Evolutionary conservation across 768 basidiomycete species (phyloP), one percentile per base, ranked within the genome.

Genomic region (Boletus huronensis): DNA sequence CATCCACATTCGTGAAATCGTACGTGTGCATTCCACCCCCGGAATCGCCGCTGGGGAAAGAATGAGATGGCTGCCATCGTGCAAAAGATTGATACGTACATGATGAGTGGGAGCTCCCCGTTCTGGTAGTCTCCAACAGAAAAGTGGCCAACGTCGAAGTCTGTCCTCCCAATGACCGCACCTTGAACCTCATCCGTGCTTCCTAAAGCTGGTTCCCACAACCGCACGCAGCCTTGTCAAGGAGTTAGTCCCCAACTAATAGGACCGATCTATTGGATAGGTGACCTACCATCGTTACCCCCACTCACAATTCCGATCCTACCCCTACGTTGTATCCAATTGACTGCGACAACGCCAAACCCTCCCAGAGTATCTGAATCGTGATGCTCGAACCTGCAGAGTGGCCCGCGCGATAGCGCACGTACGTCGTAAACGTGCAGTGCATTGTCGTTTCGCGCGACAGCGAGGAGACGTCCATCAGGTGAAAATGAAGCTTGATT

Each of bases 391-490:
- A 82, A 84, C 17, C 73, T 69, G 52, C 75, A 77, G 41, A 87
- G 61, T 13, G 75, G 68, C 1, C 79, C 77, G 14, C 72, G 69
- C 21, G 71, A 65, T 17, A 85, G 62, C 63, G 75, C 81, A 11
- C 87, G 79, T 2, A 76, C 61, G 64, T 90, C 87, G 57, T 88
- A 89, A 3, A 90, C 66, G 52, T 87, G 82, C 1, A 74, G 70
- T 32, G 64, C 64, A 57, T 87, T 85, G 63, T 89, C 85, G 41
- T 69, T 79, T 40, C 85, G 76, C 4, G 77, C 84, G 6, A 84
- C 64, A 14, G 86, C 82, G 9, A 89, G 73, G 58, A 82, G 82
- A 4, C 81, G 68, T 10, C 79, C 79, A 57, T 88, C 86, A 0
- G 83, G 76, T 58, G 85, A 87, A 64, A 82, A 85, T 2, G 70